Conservation (phyloP, 768 basidiomycete genomes). For the Pisolithus marmoratus region DNA sequence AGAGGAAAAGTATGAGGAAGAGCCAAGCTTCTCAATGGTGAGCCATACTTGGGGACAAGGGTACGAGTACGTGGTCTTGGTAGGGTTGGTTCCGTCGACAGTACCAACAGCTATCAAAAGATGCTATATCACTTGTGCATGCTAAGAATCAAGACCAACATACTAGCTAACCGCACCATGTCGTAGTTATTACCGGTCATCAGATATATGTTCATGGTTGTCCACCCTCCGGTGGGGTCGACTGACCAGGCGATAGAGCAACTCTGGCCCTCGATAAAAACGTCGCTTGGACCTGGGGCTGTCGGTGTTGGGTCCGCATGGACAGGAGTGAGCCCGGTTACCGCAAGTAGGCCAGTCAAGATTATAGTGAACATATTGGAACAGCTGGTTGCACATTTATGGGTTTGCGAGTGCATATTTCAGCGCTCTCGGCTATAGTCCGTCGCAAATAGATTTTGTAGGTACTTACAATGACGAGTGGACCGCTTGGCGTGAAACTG, state of each 20-base stretch:
- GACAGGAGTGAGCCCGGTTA: conserved; percentile 31
- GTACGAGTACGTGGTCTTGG: conserved; percentile 43
- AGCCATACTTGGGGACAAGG: conserved; percentile 62
- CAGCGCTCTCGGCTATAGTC: not conserved
- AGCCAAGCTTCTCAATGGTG: not conserved
- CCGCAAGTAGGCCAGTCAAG: conserved; percentile 19
- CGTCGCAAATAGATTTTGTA: not conserved
- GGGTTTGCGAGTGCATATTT: not conserved
- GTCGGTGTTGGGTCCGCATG: conserved; percentile 55
- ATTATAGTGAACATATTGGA: conserved; percentile 16
- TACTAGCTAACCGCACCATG: conserved; percentile 67
- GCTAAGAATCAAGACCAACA: conserved; percentile 19
- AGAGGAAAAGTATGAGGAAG: not conserved
- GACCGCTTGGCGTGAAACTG: not conserved
- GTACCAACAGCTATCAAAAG: conserved; percentile 50
- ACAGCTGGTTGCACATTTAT: not conserved
- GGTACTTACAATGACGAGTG: conserved; percentile 3
- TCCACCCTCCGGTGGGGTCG: conserved; percentile 61
- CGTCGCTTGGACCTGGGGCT: conserved; percentile 52
- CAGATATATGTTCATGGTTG: conserved; percentile 66
- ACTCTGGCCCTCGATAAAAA: conserved; percentile 49
- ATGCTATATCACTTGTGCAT: not conserved
- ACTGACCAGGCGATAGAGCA: conserved; percentile 58
- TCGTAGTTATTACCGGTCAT: conserved; percentile 72
- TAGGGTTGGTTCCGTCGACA: conserved; percentile 54